Base-by-base conservation (phyloP, 1,284 basidiomycete genomes). In the Malassezia arunalokei region DNA sequence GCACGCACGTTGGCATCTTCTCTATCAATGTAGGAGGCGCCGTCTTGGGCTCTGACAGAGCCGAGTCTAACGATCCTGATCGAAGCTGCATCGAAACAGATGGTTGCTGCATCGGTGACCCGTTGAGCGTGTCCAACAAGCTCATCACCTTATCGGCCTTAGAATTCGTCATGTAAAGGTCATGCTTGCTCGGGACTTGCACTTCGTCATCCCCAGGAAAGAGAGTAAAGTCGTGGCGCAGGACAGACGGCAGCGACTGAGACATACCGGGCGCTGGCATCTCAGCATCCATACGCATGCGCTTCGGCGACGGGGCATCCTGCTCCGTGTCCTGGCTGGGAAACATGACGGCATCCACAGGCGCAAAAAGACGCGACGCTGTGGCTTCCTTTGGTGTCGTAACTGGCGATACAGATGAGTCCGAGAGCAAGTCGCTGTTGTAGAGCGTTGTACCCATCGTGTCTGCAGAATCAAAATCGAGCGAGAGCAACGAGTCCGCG, bases 401-500 rank as follows among this genome's bases (percentile, higher is more conserved):
- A 1, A 47, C 27, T 6, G 43, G 43, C 1, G 44, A 38, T 11
- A 39, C 20, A 17, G 47, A 49, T 3, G 38, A 17, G 5, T 51
- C 50, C 8, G 50, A 51, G 12, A 47, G 28, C 5, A 32, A 32
- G 11, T 35, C 38, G 29, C 50, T 51, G 20, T 24, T 39, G 5
- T 44, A 31, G 11, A 48, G 27, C 11, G 46, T 40, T 3, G 46
- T 40, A 27, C 44, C 35, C 28, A 47, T 29, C 8, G 39, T 44
- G 33, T 29, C 20, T 14, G 31, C 17, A 6, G 53, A 42, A 33
- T 50, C 48, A 43, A 55, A 55, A 27, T 50, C 53, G 14, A 55
- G 42, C 11, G 53, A 55, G 12, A 47, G n/a, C 12, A 55, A 31
- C 24, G 53, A 55, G 37, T 55, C 53, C 1, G 43, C 30, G 30